Percentiles rank a stretch among this genome's conserved stretches.
Conservation (phyloP, 225 moss, liverwort and hornwort species). For the Thuidium tamariscinum region DNA sequence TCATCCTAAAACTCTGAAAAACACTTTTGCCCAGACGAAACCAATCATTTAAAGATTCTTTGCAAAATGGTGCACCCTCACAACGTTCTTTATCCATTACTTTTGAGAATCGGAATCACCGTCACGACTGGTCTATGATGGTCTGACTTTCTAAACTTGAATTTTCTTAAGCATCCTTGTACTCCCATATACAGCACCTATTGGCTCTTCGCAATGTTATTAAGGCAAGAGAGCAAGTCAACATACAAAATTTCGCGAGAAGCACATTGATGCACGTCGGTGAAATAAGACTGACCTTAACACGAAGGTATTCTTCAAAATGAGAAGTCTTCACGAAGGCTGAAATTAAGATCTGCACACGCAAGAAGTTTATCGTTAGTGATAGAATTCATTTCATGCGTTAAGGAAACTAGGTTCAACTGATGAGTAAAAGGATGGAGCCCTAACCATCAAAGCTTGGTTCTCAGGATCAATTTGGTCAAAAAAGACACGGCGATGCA, state of each 20-base stretch:
- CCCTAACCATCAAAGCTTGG: slow-evolving; percentile 77
- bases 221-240: background rate
- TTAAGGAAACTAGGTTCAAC: background rate
- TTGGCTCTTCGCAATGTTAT: background rate
- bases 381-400: background rate
- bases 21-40: background rate
- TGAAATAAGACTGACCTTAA: slow-evolving; percentile 48
- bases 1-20: background rate
- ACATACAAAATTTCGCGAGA: background rate
- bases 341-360: slow-evolving; percentile 78
- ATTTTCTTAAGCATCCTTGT: background rate
- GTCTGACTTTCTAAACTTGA: background rate
- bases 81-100: background rate
- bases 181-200: background rate
- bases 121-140: background rate
- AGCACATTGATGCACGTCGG: background rate
- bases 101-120: background rate
- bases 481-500: slow-evolving; percentile 95
- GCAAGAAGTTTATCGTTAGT: background rate
- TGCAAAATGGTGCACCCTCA: background rate
- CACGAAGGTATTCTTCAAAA: slow-evolving; percentile 94
- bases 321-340: slow-evolving; percentile 97
- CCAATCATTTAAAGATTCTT: background rate
- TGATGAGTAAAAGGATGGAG: background rate
- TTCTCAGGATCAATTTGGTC: slow-evolving; percentile 83